A percentile compares a stretch with the other conserved stretches of the same genome.
Conservation (phyloP, 2,329 filamentous ascomycete genomes). For the Magnaporthales sp. region DNA sequence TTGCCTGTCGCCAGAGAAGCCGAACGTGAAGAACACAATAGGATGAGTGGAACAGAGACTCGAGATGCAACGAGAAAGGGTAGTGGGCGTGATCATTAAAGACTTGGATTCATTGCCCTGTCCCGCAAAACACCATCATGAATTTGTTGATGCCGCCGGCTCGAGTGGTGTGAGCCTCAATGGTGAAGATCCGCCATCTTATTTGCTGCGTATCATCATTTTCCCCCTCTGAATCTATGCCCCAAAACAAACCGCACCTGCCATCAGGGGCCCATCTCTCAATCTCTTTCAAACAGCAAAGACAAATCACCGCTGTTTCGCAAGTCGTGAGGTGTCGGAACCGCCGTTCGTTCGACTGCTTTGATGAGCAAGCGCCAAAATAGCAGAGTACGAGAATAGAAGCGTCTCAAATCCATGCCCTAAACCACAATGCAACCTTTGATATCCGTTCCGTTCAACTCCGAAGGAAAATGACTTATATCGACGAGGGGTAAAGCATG, state of each 20-base stretch:
- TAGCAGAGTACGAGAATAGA: background rate
- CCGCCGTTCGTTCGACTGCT: background rate
- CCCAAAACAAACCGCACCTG: background rate
- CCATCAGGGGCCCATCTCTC: slow-evolving; percentile 1
- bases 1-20: background rate
- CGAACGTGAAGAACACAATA: background rate
- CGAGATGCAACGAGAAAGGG: background rate
- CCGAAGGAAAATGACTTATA: slow-evolving; percentile 55
- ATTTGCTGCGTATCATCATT: background rate
- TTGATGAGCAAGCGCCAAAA: slow-evolving; percentile 4
- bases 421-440: slow-evolving; percentile 15
- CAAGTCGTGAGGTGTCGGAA: background rate
- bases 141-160: background rate
- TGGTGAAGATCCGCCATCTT: slow-evolving; percentile 1
- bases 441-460: slow-evolving; percentile 16
- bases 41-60: background rate
- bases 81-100: background rate
- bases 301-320: background rate
- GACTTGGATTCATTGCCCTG: slow-evolving; percentile 1
- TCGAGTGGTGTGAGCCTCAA: background rate
- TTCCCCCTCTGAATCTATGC: slow-evolving; percentile 1
- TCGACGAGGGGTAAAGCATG: slow-evolving; percentile 97
- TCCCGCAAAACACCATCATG: background rate
- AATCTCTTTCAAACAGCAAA: background rate
- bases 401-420: slow-evolving; percentile 5